Evolutionary conservation across 345 rosid species (phyloP).

Genomic region (Cardamine occulta): DNA sequence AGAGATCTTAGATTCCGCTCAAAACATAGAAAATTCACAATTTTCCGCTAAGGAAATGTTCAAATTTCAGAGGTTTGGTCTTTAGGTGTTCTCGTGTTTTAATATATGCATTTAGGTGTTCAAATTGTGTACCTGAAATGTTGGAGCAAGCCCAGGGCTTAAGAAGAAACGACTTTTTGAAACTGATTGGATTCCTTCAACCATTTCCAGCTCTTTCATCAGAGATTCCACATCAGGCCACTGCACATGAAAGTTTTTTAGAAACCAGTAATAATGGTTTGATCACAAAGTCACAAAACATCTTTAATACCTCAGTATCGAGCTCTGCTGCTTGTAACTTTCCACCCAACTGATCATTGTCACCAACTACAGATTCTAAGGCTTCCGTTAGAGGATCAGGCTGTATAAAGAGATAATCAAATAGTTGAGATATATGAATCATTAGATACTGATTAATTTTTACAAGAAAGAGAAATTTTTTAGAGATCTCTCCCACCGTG

Average conservation of each 20-base stretch:
- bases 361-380: conserved; percentile 79
- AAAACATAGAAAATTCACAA: background rate
- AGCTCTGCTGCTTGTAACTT: conserved; percentile 69
- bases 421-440: background rate
- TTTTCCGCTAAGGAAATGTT: background rate
- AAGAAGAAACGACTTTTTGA: conserved; percentile 86
- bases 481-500: conserved; percentile 49
- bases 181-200: conserved; percentile 78
- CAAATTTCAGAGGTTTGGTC: background rate
- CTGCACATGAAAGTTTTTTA: conserved; percentile 48
- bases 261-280: background rate
- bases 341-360: conserved; percentile 54
- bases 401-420: conserved; percentile 45
- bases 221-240: conserved; percentile 95
- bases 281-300: background rate
- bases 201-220: conserved; percentile 71
- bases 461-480: background rate
- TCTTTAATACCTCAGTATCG: conserved; percentile 65
- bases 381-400: conserved; percentile 88
- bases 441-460: background rate
- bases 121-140: conserved; percentile 72
- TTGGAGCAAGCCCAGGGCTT: conserved; percentile 95
- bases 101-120: background rate
- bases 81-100: background rate
- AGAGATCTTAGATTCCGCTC: background rate